Base-by-base conservation (phyloP, 768 basidiomycete species). In the Serendipita sp. region DNA sequence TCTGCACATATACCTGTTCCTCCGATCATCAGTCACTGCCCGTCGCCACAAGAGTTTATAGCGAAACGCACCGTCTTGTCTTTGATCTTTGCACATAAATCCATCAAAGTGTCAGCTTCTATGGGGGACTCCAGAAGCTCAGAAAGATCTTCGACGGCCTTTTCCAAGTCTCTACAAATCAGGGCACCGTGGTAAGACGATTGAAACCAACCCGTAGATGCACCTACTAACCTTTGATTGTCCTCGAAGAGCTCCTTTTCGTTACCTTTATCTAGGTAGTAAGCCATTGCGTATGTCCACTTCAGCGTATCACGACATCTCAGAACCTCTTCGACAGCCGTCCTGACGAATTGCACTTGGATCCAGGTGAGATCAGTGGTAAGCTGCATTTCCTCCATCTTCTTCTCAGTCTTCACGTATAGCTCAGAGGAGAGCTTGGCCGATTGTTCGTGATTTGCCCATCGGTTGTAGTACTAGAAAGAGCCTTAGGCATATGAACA, bases 311-410 rank as follows among this genome's bases (percentile, higher is more conserved):
- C 89, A 32, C 96, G 84, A 76, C 96, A 90, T 73, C 86, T 86
- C 70, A 87, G 83, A 44, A 90, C 83, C 73, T 88, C 87, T 71
- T 97, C 96, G 3, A 97, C 94, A 0, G 96, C 96, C 75, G 94
- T 94, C 79, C 92, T 93, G 82, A 96, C 94, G 75, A 99, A 99
- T 76, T 98, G 95, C 35, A 86, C 93, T 75, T 99, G 94, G 69
- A 99, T 99, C 96, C 96, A 99, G 1, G 92, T 93, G 44, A 99
- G 76, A 64, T 85, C 81, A 1, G 91, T 92, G 10, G 85, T 86
- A 68, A 92, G 82, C 78, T 98, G 96, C 88, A 98, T 95, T 76
- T 96, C 92, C 75, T 97, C 93, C 96, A 99, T 99, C 85, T 97
- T 97, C 83, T 95, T 93, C 81, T 99, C 94, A 11, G 95, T 97